Base-by-base conservation (phyloP, 768 basidiomycete species). In the Obba rivulosa region DNA sequence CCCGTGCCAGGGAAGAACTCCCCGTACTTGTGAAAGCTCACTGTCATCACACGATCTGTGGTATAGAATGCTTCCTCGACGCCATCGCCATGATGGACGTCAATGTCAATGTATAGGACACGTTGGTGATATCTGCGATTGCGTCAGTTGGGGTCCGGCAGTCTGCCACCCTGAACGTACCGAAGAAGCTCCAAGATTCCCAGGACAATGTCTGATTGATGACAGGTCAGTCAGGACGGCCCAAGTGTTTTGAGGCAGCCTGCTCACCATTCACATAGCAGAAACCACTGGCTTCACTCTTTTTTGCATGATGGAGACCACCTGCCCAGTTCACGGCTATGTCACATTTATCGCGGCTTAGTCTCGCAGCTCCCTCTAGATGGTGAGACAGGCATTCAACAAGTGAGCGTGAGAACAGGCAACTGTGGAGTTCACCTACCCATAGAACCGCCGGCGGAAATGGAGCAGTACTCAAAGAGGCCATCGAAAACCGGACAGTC, bases 311-410 rank as follows among this genome's bases (percentile, higher is more conserved):
- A 65, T 99, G 96, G 39, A 99, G 73, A 14, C 96, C 96, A 13
- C 96, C 96, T 8, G 96, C 95, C 96, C 96, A 99, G 62, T 99
- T 99, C 47, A 99, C 83, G 3, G 96, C 96, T 57, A 98, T 98
- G 65, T 99, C 96, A 64, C 94, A 97, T 64, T 98, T 97, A 68
- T 97, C 93, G 51, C 94, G 76, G 58, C 92, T 95, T 16, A 98
- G 69, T 25, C 95, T 78, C 8, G 96, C 94, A 35, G 96, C 96
- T 39, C 96, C 96, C 91, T 97, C 94, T 97, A 53, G 34, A 50
- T n/a, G n/a, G n/a, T n/a, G n/a, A n/a, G n/a, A n/a, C 28, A 31
- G 28, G 28, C 28, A 13, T 5, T 31, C 5, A 7, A 31, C 13
- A 31, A 37, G 34, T 35, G 34, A 46, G 48, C 56, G 38, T 41